phyloP scores from a whole-genome alignment of 495 filamentous ascomycete genomes.

The Penicillium verhagenii region DNA sequence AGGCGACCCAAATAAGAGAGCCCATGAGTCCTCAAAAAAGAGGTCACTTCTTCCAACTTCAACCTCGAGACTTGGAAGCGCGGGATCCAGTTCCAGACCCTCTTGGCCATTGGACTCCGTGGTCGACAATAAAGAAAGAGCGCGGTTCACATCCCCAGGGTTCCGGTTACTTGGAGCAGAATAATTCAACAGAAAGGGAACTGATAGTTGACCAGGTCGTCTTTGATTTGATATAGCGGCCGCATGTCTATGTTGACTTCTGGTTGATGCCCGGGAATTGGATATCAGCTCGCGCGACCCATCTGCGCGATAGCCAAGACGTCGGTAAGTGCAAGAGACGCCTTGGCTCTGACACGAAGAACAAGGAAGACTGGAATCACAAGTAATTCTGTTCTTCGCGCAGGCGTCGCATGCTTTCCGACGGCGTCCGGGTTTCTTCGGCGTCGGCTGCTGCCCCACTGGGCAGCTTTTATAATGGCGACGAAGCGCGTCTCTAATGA shows the following conservation, averaged over 20 bases:
- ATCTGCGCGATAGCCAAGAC: neutral
- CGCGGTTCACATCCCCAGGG: conserved; percentile 12
- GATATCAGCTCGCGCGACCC: neutral
- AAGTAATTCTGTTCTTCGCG: conserved; percentile 3
- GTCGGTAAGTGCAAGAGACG: conserved; percentile 4
- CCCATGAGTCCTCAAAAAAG: conserved; percentile 16
- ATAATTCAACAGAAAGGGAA: conserved; percentile 18
- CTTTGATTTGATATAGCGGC: neutral
- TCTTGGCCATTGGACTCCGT: conserved; percentile 4
- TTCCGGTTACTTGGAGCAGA: conserved; percentile 9
- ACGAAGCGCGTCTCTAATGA: conserved; percentile 12
- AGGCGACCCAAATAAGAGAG: conserved; percentile 8
- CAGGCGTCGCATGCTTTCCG: conserved; percentile 15
- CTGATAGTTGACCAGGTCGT: neutral
- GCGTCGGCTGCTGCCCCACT: neutral
- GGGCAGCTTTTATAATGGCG: conserved; percentile 14
- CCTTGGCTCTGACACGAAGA: neutral
- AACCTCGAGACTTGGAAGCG: conserved; percentile 9
- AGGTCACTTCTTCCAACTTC: conserved; percentile 5
- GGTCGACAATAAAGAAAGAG: conserved; percentile 12
- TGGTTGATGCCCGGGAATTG: neutral
- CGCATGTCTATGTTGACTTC: neutral
- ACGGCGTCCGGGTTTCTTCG: conserved; percentile 8
- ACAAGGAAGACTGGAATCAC: conserved; percentile 6
- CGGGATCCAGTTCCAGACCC: neutral